Percentiles rank a stretch among this genome's conserved stretches.
Conservation (phyloP, 1,284 basidiomycete genomes). For the Ganoderma resinaceum region DNA sequence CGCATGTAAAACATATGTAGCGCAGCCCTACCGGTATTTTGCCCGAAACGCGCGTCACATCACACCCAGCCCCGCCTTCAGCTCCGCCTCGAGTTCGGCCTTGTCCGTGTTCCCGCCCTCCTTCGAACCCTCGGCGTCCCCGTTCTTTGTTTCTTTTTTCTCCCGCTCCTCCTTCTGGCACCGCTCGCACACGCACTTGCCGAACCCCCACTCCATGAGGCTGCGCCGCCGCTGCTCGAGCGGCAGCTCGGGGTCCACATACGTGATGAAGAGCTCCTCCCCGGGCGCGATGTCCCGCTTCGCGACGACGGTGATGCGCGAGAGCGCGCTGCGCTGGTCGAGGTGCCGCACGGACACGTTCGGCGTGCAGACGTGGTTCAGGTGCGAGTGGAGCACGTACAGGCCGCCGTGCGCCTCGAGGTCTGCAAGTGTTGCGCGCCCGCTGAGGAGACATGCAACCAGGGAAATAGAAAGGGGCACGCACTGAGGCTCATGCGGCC, state of each 20-base stretch:
- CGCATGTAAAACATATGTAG: not conserved
- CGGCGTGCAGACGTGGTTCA: constrained; percentile 86
- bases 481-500: constrained; percentile 86
- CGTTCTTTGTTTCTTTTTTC: constrained; percentile 41
- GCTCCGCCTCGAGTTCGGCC: constrained; percentile 42
- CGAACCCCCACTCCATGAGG: constrained; percentile 81
- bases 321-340: constrained; percentile 66
- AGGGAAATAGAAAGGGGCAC: constrained; percentile 34
- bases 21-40: not conserved
- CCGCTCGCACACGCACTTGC: constrained; percentile 68
- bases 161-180: constrained; percentile 63
- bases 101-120: constrained; percentile 31
- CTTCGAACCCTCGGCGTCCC: constrained; percentile 19
- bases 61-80: constrained; percentile 58
- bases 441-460: not conserved
- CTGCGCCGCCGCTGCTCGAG: constrained; percentile 62
- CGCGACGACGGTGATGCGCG: constrained; percentile 78
- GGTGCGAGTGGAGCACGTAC: constrained; percentile 85
- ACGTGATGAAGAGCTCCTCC: constrained; percentile 81
- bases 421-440: constrained; percentile 50
- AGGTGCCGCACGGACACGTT: constrained; percentile 79
- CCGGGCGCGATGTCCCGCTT: constrained; percentile 67
- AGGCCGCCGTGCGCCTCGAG: constrained; percentile 88
- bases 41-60: constrained; percentile 27
- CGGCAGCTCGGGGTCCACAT: constrained; percentile 72